Evolutionary conservation across 306 rosid species (phyloP), one percentile per base, ranked within the genome.

Genomic region (Calophaca sinica): DNA sequence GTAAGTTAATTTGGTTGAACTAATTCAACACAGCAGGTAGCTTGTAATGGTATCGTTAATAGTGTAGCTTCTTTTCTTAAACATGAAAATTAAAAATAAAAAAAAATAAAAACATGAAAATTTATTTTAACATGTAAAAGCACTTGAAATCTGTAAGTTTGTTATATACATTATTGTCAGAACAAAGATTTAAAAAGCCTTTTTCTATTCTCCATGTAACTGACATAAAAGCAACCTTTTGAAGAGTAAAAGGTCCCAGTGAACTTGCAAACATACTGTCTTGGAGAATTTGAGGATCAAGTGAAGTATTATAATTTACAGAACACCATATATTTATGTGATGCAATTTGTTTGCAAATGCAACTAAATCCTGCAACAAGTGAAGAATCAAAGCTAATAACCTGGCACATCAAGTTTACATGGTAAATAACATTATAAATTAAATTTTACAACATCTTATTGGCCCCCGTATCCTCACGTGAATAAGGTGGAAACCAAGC

Each of bases 241-340:
- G 14, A 50, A 29, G 5, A 65, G 54, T 49, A 7, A 41, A 44
- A 44, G 57, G 57, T 51, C 58, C 3, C 31, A 14, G 2, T 5
- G 31, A 52, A 15, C 58, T 46, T 67, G 44, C 58, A 48, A 7
- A 67, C 36, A 48, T 0, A 6, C 62, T 5, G 28, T 44, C 58
- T 67, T n/a, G 46, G 28, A 46, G 31, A 55, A 46, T 6, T 12
- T 48, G 42, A 67, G 42, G 72, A 48, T 48, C 57, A 28, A 48
- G 28, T 46, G 29, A 66, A 64, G 44, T 31, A 13, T 13, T 33
- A 57, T 38, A 68, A 68, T 33, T 33, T 33, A 33, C 4, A 33
- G 28, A 20, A 49, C 7, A 32, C 60, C 7, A 48, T 2, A 49
- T 33, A 68, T 50, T 46, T 6, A 29, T 67, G 31, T 31, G 14